These are phyloP conservation scores for Phialophora chinensis DNA, from an alignment of 2,329 filamentous ascomycete genomes.

Conservation along the genomic window DNA sequence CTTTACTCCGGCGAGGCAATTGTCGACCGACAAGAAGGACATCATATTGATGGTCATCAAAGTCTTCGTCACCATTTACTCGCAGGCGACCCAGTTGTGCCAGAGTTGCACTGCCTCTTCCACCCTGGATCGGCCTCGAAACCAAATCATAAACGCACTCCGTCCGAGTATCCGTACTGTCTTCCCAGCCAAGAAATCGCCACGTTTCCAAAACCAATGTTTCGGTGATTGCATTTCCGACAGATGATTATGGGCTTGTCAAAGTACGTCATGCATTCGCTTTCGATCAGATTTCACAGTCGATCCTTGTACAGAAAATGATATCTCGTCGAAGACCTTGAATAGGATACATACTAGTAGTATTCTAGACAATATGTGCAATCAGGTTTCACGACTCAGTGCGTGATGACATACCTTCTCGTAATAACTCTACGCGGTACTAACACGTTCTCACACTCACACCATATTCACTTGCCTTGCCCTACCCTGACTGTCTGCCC, in stretches of 20 bases:
- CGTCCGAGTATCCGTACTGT: no score
- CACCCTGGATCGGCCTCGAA: not conserved
- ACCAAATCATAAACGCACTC: not conserved
- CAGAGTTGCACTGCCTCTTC: not conserved
- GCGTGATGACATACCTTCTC: not conserved
- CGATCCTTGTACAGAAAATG: not conserved
- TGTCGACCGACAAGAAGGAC: not conserved
- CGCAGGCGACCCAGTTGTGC: not conserved
- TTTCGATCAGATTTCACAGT: not conserved
- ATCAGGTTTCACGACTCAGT: not conserved
- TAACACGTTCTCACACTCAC: not conserved
- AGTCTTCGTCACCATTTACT: not conserved
- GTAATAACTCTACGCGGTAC: not conserved
- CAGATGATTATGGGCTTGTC: not conserved
- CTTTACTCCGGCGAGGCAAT: no score
- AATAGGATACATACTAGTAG: not conserved
- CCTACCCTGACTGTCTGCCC: constrained; percentile 4
- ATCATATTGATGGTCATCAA: not conserved
- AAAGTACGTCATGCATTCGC: not conserved
- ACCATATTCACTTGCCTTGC: constrained; percentile 3
- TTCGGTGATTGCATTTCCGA: not conserved
- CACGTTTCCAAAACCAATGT: not conserved
- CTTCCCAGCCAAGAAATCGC: not conserved
- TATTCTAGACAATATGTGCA: not conserved
- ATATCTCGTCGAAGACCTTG: not conserved